A percentile compares a stretch with the other conserved stretches of the same genome.
Conservation (phyloP, 2,329 filamentous ascomycete species). For the Cladosporium sphaerospermum region DNA sequence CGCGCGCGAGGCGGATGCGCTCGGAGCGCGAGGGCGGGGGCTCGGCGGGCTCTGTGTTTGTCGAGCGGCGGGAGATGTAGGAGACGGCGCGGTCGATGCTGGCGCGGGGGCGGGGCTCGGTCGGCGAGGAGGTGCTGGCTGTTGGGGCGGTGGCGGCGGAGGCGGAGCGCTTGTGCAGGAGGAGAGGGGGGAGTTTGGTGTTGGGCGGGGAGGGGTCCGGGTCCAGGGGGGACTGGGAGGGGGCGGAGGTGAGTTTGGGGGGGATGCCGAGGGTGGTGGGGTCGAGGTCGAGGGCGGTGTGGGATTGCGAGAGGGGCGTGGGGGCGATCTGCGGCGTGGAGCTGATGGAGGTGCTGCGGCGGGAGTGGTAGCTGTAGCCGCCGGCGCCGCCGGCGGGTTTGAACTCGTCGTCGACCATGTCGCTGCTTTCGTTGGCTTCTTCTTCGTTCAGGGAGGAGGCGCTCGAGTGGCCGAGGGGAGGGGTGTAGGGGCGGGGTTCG, state of each 20-base stretch:
- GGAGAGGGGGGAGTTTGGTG: too few species aligned
- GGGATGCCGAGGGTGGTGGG: conserved; percentile 30
- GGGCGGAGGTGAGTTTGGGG: conserved; percentile 36
- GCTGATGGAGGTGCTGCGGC: conserved; percentile 40
- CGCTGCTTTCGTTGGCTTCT: conserved; percentile 34
- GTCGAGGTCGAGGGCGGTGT: conserved; percentile 26
- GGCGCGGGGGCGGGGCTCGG: conserved; percentile 44
- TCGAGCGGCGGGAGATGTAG: conserved; percentile 35
- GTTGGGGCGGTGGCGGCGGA: too few species aligned
- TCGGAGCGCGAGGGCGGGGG: conserved; percentile 49
- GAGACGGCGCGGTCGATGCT: conserved; percentile 53
- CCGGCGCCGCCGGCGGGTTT: conserved; percentile 22
- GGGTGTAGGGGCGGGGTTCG: conserved; percentile 48
- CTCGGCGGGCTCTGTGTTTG: conserved; percentile 37
- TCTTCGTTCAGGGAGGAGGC: conserved; percentile 43
- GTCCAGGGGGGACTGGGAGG: too few species aligned
- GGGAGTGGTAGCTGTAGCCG: conserved; percentile 31
- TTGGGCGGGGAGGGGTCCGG: too few species aligned
- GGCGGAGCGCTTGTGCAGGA: too few species aligned
- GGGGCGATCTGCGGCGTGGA: conserved; percentile 25
- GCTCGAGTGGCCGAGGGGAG: conserved; percentile 43
- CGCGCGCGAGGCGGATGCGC: conserved; percentile 49
- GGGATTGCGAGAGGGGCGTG: conserved; percentile 28
- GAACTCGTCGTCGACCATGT: conserved; percentile 43
- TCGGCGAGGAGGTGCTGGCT: conserved; percentile 25